These are phyloP conservation scores for Helianthus annuus DNA, from an alignment of 129 eudicot genomes.

Conservation along the genomic window DNA sequence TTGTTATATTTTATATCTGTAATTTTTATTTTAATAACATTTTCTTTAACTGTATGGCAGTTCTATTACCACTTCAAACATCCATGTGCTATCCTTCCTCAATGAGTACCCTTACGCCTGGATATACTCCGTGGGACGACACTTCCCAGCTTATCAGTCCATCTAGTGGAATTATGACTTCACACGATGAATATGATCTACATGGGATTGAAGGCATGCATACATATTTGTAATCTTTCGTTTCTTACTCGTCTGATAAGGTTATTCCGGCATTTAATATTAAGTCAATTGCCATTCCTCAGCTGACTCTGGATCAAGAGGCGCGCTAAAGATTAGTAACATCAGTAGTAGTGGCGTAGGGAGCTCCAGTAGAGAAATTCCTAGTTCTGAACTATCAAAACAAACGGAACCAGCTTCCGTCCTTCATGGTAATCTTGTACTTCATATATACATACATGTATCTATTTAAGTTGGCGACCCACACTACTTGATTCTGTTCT, in stretches of 20 bases:
- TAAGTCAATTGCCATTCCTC: slow-evolving; percentile 33
- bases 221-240: slow-evolving; percentile 27
- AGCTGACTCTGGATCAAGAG: slow-evolving; percentile 73
- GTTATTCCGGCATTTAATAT: slow-evolving; percentile 20
- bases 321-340: slow-evolving; percentile 43
- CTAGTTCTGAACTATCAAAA: slow-evolving; percentile 54
- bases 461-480: not conserved
- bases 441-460: not conserved
- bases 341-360: slow-evolving; percentile 49
- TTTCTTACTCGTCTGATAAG: slow-evolving; percentile 4
- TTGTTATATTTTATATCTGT: slow-evolving; percentile 2
- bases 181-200: slow-evolving; percentile 67
- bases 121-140: slow-evolving; percentile 88
- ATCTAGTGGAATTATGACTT: slow-evolving; percentile 53
- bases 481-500: no score
- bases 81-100: slow-evolving; percentile 68
- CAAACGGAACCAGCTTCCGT: slow-evolving; percentile 57
- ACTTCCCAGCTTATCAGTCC: slow-evolving; percentile 60
- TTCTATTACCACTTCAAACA: slow-evolving; percentile 68
- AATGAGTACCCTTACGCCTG: slow-evolving; percentile 58
- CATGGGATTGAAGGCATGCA: slow-evolving; percentile 73
- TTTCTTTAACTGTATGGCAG: slow-evolving; percentile 36
- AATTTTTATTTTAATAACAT: not conserved
- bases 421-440: slow-evolving; percentile 52
- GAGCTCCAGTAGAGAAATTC: slow-evolving; percentile 54